Base-by-base conservation (phyloP, 306 rosid genomes). In the Macrotyloma uniflorum region DNA sequence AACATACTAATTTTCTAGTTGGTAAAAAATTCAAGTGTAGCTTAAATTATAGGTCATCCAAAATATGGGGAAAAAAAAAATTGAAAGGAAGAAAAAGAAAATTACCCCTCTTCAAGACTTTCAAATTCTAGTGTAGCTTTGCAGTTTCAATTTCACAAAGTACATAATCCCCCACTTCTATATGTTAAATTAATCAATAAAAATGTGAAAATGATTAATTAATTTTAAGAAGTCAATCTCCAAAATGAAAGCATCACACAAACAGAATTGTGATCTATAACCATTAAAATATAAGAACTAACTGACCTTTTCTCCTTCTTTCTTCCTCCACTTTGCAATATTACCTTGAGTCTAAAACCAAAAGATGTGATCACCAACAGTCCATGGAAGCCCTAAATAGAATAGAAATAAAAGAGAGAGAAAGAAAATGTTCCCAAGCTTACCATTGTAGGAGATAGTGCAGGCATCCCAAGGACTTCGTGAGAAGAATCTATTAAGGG, bases 381-480 rank as follows among this genome's bases (percentile, higher is more conserved):
- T 83, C 47, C 64, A 62, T 43, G 74, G 50, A 83, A 68, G 78
- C 68, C 43, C 73, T 66, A 54, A 77, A 61, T 72, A 26, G 55
- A 69, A 82, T n/a, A 74, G 33, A 67, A 3, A 74, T 26, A 69
- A 53, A 55, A 59, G 40, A 53, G 22, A 57, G 61, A 67, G 40
- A 22, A 45, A 59, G 57, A 79, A 35, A 28, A 33, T 63, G 35
- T 42, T 74, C 46, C 61, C 63, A 80, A 72, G 78, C 90, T 88
- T 85, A 95, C 98, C 98, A 95, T 95, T 32, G 98, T 95, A 84
- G 98, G 98, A 64, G 98, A 95, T 70, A 95, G 80, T 32, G 98
- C 98, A 20, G 98, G 98, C 98, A 95, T 95, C 64, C 75, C 87
- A 79, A 95, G 87, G 72, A 92, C 89, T 16, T 72, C 51, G 74